Percentiles rank a stretch among this genome's conserved stretches.
Evolutionary conservation across 768 basidiomycete genomes (phyloP).

Genomic region (Tylopilus intermedius): DNA sequence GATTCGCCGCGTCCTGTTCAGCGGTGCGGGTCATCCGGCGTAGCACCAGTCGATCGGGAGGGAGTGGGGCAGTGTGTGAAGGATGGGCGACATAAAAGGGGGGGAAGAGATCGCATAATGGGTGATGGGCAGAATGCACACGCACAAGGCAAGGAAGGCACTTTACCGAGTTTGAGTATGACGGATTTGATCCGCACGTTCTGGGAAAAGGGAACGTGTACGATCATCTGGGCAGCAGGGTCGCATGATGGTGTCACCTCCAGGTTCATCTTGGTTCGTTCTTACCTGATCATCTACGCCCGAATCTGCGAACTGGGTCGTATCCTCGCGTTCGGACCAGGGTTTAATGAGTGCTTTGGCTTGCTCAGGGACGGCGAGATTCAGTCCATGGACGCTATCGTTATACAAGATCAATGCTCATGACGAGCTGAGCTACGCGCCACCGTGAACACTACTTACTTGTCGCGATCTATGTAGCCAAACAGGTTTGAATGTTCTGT

Average conservation of each 20-base stretch:
- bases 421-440: neutral
- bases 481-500: conserved; percentile 54
- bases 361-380: conserved; percentile 74
- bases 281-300: conserved; percentile 82
- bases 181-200: conserved; percentile 73
- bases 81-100: conserved; percentile 1
- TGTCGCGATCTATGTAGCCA: conserved; percentile 58
- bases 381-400: conserved; percentile 71
- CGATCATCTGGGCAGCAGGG: conserved; percentile 52
- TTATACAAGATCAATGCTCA: neutral
- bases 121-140: conserved; percentile 7
- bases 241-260: conserved; percentile 14
- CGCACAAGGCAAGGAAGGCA: conserved; percentile 2
- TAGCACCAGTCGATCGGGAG: conserved; percentile 1
- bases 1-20: conserved; percentile 64
- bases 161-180: conserved; percentile 68
- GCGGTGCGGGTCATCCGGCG: neutral
- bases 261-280: conserved; percentile 2
- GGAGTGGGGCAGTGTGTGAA: conserved; percentile 4
- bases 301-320: conserved; percentile 61
- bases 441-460: conserved; percentile 35
- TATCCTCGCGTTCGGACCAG: conserved; percentile 75
- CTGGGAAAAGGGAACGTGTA: conserved; percentile 77
- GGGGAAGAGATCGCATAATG: conserved; percentile 7
- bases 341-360: conserved; percentile 75